A percentile compares a stretch with the other conserved stretches of the same genome.
Conservation (phyloP, 2,329 filamentous ascomycete genomes). For the Fusarium sp. region DNA sequence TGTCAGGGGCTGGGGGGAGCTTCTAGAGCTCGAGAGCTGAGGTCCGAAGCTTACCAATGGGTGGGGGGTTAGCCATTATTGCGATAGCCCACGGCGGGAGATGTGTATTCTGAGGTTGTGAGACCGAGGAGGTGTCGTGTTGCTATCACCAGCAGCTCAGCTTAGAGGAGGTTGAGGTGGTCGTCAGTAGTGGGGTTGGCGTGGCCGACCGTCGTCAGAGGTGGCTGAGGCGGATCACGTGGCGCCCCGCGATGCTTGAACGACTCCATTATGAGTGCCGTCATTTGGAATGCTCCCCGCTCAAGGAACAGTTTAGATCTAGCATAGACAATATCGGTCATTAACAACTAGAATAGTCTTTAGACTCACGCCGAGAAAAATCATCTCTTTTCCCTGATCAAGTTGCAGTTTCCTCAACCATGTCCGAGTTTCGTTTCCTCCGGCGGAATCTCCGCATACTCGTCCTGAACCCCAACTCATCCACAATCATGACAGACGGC, state of each 20-base stretch:
- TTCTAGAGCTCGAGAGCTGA: constrained; percentile 30
- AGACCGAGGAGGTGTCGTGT: constrained; percentile 42
- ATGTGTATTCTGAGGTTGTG: constrained; percentile 28
- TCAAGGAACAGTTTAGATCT: constrained; percentile 4
- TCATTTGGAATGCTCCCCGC: constrained; percentile 26
- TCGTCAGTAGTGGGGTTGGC: constrained; percentile 56
- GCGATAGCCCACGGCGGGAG: constrained; percentile 42
- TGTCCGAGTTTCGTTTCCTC: constrained; percentile 42
- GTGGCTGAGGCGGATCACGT: constrained; percentile 57
- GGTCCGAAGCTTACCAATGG: constrained; percentile 65
- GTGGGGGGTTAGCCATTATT: constrained; percentile 67
- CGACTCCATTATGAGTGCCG: constrained; percentile 4
- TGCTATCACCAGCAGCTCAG: constrained; percentile 48
- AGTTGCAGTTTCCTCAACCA: constrained; percentile 10
- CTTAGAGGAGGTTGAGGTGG: constrained; percentile 50
- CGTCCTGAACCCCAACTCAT: constrained; percentile 86
- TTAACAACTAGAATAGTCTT: background rate
- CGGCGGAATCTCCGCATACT: constrained; percentile 64
- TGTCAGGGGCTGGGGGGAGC: constrained; percentile 33
- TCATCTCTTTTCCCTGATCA: background rate
- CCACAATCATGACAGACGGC: constrained; percentile 77
- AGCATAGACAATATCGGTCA: background rate
- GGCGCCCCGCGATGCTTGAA: constrained; percentile 47
- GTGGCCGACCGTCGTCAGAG: constrained; percentile 55
- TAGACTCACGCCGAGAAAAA: background rate